These are phyloP conservation scores for Dictyostelium brefeldianum DNA, from an alignment of 78 protist genomes.

Conservation along the genomic window DNA sequence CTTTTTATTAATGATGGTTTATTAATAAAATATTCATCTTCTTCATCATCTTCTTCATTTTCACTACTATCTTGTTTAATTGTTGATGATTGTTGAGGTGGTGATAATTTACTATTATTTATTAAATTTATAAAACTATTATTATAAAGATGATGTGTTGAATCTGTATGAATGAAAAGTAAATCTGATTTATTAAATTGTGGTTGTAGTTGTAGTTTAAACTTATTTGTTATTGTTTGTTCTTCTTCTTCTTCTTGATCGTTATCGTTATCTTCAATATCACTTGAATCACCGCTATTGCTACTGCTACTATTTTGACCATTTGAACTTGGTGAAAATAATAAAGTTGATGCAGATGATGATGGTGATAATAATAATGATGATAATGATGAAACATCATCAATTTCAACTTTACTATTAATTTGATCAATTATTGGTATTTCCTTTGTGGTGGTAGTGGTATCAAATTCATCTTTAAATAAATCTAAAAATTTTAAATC, in stretches of 20 bases:
- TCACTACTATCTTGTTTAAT: background rate
- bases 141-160: background rate
- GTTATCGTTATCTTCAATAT: background rate
- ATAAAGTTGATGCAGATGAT: background rate
- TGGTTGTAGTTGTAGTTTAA: background rate
- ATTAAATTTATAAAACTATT: constrained; percentile 9
- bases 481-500: constrained; percentile 15
- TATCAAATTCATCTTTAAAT: background rate
- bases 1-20: too few relatives aligned
- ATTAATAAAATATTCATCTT: too few relatives aligned
- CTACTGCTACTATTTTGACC: too few relatives aligned
- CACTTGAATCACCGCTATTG: background rate
- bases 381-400: background rate
- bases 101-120: background rate
- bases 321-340: background rate
- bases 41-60: background rate
- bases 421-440: background rate
- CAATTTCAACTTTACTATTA: background rate
- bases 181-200: background rate
- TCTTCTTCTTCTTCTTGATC: background rate
- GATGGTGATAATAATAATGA: background rate
- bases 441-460: background rate
- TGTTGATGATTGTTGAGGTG: background rate
- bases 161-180: background rate
- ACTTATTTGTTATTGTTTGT: background rate